Conservation (phyloP, 106 monocot species). For the Dioscorea zingiberensis region DNA sequence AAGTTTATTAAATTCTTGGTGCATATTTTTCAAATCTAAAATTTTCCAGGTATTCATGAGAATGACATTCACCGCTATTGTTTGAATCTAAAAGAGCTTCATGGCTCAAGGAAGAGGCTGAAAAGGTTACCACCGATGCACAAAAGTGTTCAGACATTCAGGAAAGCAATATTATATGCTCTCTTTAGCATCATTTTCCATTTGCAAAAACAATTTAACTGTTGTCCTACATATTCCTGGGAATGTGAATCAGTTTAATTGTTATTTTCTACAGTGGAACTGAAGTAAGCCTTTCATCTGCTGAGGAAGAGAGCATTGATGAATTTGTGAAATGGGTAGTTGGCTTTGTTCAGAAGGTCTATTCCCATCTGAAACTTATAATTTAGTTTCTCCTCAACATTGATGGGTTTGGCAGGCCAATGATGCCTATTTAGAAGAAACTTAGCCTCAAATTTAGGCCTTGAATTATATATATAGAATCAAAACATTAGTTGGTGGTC, state of each 20-base stretch:
- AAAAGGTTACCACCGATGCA: constrained; percentile 27
- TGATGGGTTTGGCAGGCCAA: background rate
- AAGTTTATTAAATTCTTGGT: background rate
- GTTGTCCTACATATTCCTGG: background rate
- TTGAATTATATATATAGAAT: too few species aligned
- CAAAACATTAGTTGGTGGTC: background rate
- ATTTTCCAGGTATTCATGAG: constrained; percentile 43
- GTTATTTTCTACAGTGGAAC: constrained; percentile 44
- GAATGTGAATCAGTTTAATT: too few species aligned
- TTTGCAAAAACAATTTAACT: background rate
- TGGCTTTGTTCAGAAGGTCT: constrained; percentile 44
- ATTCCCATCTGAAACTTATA: background rate
- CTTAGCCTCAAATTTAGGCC: background rate
- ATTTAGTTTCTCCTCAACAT: background rate
- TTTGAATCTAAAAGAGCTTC: constrained; percentile 33
- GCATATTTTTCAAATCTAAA: background rate
- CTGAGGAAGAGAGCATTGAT: constrained; percentile 23
- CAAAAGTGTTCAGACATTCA: constrained; percentile 55
- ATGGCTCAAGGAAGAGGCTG: constrained; percentile 18
- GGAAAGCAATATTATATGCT: constrained; percentile 15
- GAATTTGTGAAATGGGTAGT: constrained; percentile 39
- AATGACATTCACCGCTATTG: constrained; percentile 36
- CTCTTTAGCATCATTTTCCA: background rate
- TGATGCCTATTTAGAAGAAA: background rate
- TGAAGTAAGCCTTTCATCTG: constrained; percentile 35